Base-by-base conservation (phyloP, 331 rosid species). In the Telfairia occidentalis region DNA sequence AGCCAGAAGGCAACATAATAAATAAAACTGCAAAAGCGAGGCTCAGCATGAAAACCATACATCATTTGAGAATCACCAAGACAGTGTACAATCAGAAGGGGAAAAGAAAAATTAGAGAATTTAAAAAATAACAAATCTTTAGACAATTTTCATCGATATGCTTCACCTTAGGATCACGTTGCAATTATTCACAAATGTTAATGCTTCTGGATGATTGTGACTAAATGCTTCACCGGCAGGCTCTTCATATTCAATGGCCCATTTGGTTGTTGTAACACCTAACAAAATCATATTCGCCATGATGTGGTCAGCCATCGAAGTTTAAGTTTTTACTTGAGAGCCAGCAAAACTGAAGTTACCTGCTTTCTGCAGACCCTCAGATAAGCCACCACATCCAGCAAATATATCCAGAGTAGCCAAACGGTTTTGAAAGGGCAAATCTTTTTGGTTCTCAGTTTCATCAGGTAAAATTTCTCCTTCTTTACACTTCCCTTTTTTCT, bases 241-340 rank as follows among this genome's bases (percentile, higher is more conserved):
- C 74, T 90, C 96, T 90, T 95, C 99, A 49, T 95, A 95, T 84
- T 95, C 97, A n/a, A 95, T 92, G 52, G 99, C 99, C 99, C 99
- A 95, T 87, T 92, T 95, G 53, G 98, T 90, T 46, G 61, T 50
- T 67, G 96, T 75, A 77, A 80, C 83, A 42, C 99, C 97, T 90
- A 76, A 77, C 59, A 53, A 50, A 67, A 80, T 77, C 78, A 82
- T 53, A 24, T 57, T 37, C 37, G 7, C 67, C 59, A 76, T 24
- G 11, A 13, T 11, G 49, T 34, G 66, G 57, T 49, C 13, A 18
- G 46, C 30, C 37, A 60, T 64, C 18, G 1, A 38, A 76, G 53
- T 50, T 19, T 23, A 4, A 46, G 35, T 45, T 76, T 16, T 76
- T 8, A 61, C 29, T 60, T n/a, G 0, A 49, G 2, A 40, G 43